Percentiles rank a stretch among this genome's conserved stretches.
Evolutionary conservation across 1,284 basidiomycete genomes (phyloP).

Genomic region (Tylopilus sp.): DNA sequence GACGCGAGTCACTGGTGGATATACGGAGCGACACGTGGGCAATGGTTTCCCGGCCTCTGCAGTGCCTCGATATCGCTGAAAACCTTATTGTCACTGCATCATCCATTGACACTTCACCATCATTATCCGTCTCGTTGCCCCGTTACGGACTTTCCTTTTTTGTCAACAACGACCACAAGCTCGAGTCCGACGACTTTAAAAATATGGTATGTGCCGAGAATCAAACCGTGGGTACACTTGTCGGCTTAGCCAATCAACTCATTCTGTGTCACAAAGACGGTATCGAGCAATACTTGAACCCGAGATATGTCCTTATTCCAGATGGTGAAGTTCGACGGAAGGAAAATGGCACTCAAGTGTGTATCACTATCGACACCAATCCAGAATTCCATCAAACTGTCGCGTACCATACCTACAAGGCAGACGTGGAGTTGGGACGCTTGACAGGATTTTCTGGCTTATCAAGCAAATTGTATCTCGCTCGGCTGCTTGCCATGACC

Average conservation of each 20-base stretch:
- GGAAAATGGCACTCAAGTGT: slow-evolving; percentile 36
- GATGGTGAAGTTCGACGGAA: slow-evolving; percentile 43
- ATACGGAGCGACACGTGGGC: slow-evolving; percentile 33
- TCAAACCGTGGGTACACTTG: slow-evolving; percentile 36
- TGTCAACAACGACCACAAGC: slow-evolving; percentile 33
- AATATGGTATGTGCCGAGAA: slow-evolving; percentile 34
- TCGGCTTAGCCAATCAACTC: slow-evolving; percentile 50
- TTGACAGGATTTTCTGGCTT: slow-evolving; percentile 47
- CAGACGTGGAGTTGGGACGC: slow-evolving; percentile 52
- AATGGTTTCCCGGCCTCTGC: too few species aligned
- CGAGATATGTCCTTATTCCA: slow-evolving; percentile 54
- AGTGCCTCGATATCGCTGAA: too few species aligned
- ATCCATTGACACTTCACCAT: too few species aligned
- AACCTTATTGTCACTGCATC: too few species aligned
- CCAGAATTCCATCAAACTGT: slow-evolving; percentile 4
- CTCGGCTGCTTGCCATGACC: slow-evolving; percentile 59
- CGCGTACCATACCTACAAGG: slow-evolving; percentile 49
- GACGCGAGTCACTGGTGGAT: slow-evolving; percentile 36
- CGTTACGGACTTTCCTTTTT: slow-evolving; percentile 50
- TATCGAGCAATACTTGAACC: neutral
- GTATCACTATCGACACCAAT: slow-evolving; percentile 32
- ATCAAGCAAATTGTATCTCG: slow-evolving; percentile 49
- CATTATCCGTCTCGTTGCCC: slow-evolving; percentile 42
- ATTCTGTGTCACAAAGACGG: slow-evolving; percentile 45
- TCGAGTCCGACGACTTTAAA: slow-evolving; percentile 39